Conservation (phyloP, 1,139 yeast genomes). For the Sugiyamaella paludigena region DNA sequence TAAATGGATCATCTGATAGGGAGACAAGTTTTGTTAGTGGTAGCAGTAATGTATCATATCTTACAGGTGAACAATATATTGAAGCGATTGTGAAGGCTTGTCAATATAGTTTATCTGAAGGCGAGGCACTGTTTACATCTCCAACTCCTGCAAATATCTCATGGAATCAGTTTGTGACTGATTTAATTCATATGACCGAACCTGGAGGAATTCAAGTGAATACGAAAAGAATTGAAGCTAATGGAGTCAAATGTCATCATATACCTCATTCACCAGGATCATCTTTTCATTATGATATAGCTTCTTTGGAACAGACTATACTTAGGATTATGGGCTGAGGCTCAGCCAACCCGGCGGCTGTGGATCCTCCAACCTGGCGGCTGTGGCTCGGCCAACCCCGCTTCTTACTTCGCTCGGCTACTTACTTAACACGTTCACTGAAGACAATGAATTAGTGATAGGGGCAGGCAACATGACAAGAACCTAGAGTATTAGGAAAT, state of each 20-base stretch:
- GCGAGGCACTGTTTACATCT: constrained; percentile 3
- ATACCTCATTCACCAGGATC: constrained; percentile 15
- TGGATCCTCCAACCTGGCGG: too few relatives aligned
- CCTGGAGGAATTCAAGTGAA: constrained; percentile 17
- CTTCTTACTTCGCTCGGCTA: too few relatives aligned
- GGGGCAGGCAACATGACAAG: too few relatives aligned
- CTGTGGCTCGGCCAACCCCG: too few relatives aligned
- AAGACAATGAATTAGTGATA: too few relatives aligned
- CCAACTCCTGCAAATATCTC: constrained; percentile 4
- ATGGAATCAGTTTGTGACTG: constrained; percentile 30
- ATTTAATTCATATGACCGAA: constrained; percentile 21
- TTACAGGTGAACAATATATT: constrained; percentile 46
- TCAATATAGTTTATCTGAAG: constrained; percentile 23
- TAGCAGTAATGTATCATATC: background rate
- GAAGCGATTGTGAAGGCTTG: constrained; percentile 50
- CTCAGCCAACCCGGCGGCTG: too few relatives aligned
- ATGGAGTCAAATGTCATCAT: constrained; percentile 20
- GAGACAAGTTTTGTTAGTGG: constrained; percentile 73
- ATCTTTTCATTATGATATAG: constrained; percentile 15
- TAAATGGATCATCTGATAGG: constrained; percentile 73
- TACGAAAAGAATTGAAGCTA: constrained; percentile 13
- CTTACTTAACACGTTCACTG: too few relatives aligned
- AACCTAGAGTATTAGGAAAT: too few relatives aligned
- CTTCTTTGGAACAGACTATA: constrained; percentile 12
- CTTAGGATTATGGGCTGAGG: constrained; percentile 11